A percentile compares a stretch with the other conserved stretches of the same genome.
These are phyloP conservation scores for Amaranthus tricolor DNA, from an alignment of 179 eudicot species.

Conservation along the genomic window DNA sequence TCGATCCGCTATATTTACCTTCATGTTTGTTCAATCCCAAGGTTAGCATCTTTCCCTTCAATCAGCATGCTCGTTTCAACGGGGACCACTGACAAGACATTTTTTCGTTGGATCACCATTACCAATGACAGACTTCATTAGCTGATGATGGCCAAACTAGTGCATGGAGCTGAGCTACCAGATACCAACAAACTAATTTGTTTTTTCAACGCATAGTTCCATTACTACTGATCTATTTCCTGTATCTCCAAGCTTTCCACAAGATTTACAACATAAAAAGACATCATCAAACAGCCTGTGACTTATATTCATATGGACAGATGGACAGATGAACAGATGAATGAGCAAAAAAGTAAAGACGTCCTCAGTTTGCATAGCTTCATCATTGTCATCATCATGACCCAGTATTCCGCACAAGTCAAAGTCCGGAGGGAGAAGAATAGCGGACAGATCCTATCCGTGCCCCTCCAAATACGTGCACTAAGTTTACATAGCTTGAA, in stretches of 20 bases:
- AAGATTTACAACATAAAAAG: conserved; percentile 3
- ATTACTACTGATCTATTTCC: neutral
- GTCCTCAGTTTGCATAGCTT: too few relatives aligned
- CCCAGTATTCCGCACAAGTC: too few relatives aligned
- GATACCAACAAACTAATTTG: neutral
- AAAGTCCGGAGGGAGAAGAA: too few relatives aligned
- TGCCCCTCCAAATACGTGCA: too few relatives aligned
- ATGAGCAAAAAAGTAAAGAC: too few relatives aligned
- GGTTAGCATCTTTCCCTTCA: too few relatives aligned
- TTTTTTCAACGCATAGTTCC: neutral
- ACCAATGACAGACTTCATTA: neutral
- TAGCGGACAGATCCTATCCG: too few relatives aligned
- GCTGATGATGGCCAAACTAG: neutral
- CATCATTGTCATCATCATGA: too few relatives aligned
- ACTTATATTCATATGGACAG: neutral
- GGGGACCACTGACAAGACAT: neutral
- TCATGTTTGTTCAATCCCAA: too few relatives aligned
- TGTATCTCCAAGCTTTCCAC: neutral
- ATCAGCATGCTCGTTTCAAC: neutral
- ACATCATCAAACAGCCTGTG: neutral
- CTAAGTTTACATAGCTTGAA: neutral
- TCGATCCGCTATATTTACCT: too few relatives aligned
- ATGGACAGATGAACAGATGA: neutral
- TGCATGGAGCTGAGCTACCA: neutral
- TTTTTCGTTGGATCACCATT: neutral